These are phyloP conservation scores for Arabidopsis lyrata DNA, from an alignment of 441 rosid genomes.

Conservation along the genomic window DNA sequence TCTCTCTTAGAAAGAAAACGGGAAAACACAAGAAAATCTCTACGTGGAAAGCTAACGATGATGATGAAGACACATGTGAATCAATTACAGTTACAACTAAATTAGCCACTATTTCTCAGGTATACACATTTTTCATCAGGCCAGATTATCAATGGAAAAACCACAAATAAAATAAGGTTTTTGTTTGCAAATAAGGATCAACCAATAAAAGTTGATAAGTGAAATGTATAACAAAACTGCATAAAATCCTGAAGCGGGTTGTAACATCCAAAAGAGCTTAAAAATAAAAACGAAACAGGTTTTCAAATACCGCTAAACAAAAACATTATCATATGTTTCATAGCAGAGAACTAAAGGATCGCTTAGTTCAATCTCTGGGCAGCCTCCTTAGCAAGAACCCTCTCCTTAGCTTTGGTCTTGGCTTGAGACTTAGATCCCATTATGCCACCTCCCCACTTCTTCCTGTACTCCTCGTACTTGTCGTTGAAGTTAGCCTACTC, in stretches of 20 bases:
- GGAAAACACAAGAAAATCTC: no score
- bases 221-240: slow-evolving; percentile 28
- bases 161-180: no score
- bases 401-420: slow-evolving; percentile 81
- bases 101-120: no score
- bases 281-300: neutral
- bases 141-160: neutral
- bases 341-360: neutral
- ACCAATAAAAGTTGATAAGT: neutral
- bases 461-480: slow-evolving; percentile 84
- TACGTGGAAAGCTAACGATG: no score
- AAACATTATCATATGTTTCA: slow-evolving; percentile 13
- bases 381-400: slow-evolving; percentile 80
- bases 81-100: no score
- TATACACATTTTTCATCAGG: neutral
- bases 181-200: no score
- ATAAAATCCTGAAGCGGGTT: neutral
- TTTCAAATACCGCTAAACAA: slow-evolving; percentile 12
- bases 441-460: slow-evolving; percentile 97
- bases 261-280: slow-evolving; percentile 8
- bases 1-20: no score
- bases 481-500: slow-evolving; percentile 86
- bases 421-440: slow-evolving; percentile 97
- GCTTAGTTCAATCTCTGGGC: slow-evolving; percentile 75
- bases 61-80: no score